A percentile compares a stretch with the other conserved stretches of the same genome.
phyloP scores from a whole-genome alignment of 2,329 filamentous ascomycete species.

The Diaporthe sp. region DNA sequence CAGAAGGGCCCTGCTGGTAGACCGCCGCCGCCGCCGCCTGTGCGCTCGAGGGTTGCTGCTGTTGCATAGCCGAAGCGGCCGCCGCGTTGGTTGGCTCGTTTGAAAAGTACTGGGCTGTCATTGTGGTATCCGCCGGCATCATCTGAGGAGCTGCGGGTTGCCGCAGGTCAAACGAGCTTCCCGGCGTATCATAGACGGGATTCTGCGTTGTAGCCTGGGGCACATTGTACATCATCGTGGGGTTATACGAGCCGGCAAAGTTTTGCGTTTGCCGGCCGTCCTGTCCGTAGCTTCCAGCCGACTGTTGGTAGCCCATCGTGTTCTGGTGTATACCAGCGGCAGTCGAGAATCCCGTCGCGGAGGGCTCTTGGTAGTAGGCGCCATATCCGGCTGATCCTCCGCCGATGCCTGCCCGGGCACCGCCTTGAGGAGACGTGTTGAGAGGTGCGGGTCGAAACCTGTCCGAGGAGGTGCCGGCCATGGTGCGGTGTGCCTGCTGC shows the following conservation, averaged over 20 bases:
- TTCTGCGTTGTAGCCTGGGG: constrained; percentile 69
- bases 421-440: constrained; percentile 58
- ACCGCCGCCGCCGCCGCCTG: constrained; percentile 67
- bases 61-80: constrained; percentile 64
- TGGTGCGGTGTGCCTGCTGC: constrained; percentile 57
- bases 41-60: constrained; percentile 58
- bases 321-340: constrained; percentile 67
- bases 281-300: constrained; percentile 68
- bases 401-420: constrained; percentile 59
- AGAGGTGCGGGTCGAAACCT: constrained; percentile 61
- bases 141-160: constrained; percentile 83
- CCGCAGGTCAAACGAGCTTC: constrained; percentile 79
- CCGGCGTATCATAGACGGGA: constrained; percentile 76
- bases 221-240: constrained; percentile 84
- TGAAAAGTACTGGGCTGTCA: constrained; percentile 76
- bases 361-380: constrained; percentile 68
- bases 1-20: constrained; percentile 72
- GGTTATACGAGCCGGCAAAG: constrained; percentile 67
- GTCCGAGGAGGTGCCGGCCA: constrained; percentile 57
- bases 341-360: constrained; percentile 58
- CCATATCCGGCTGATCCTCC: constrained; percentile 66
- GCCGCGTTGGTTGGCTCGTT: constrained; percentile 72
- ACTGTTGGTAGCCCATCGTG: constrained; percentile 67
- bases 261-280: constrained; percentile 66
- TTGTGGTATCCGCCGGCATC: constrained; percentile 71